These are phyloP conservation scores for Plantago major DNA, from an alignment of 257 asterid species.

Conservation along the genomic window DNA sequence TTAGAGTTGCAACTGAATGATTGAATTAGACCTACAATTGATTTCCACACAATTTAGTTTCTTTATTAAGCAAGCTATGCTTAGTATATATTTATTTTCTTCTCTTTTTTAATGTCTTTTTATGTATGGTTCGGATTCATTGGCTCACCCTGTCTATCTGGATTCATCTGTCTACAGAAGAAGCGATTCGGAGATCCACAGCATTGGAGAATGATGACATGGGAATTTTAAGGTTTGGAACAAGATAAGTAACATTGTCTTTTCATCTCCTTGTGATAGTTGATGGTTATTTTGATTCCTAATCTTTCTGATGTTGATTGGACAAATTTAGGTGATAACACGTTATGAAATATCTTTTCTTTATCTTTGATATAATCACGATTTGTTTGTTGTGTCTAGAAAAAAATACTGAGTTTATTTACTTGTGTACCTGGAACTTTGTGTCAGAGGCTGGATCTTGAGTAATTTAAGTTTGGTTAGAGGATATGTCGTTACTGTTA, in stretches of 20 bases:
- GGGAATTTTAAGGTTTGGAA: slow-evolving; percentile 57
- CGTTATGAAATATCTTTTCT: too few species aligned
- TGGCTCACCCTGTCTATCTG: slow-evolving; percentile 6
- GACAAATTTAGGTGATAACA: too few species aligned
- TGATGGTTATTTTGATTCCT: too few species aligned
- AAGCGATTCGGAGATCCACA: slow-evolving; percentile 81
- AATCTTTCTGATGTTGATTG: too few species aligned
- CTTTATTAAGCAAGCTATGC: slow-evolving; percentile 1
- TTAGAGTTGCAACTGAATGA: not conserved
- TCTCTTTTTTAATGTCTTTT: slow-evolving; percentile 1
- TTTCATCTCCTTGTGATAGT: not conserved
- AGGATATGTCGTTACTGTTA: too few species aligned
- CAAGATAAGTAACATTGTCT: slow-evolving; percentile 8
- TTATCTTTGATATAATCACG: too few species aligned
- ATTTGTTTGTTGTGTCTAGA: too few species aligned
- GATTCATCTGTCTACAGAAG: slow-evolving; percentile 51
- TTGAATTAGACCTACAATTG: slow-evolving; percentile 10
- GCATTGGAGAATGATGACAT: slow-evolving; percentile 63
- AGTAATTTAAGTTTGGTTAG: too few species aligned
- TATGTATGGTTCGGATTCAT: too few species aligned
- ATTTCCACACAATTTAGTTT: slow-evolving; percentile 8
- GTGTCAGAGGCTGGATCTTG: too few species aligned
- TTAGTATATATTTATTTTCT: slow-evolving; percentile 3
- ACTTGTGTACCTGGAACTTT: too few species aligned
- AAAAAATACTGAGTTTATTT: too few species aligned